A percentile compares a stretch with the other conserved stretches of the same genome.
Evolutionary conservation across 768 basidiomycete species (phyloP).

Genomic region (Boletus tylopilopsis): DNA sequence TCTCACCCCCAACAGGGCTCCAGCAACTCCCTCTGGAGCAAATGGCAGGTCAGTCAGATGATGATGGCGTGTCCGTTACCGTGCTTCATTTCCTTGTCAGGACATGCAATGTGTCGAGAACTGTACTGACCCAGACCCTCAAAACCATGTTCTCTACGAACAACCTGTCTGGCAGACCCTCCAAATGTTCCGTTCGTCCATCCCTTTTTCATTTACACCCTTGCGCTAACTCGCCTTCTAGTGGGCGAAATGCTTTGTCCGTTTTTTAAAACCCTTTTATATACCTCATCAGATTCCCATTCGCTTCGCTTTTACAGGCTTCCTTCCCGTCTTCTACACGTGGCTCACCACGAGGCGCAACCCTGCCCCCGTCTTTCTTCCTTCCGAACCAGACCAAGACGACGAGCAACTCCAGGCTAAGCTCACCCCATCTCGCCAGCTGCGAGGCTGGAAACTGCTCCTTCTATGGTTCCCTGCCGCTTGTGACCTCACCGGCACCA

Average conservation of each 20-base stretch:
- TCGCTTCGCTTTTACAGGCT: slow-evolving; percentile 48
- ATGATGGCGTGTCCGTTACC: not conserved
- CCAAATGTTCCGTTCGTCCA: slow-evolving; percentile 78
- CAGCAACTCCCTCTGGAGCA: slow-evolving; percentile 77
- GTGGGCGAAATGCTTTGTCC: slow-evolving; percentile 94
- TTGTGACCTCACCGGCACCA: slow-evolving; percentile 90
- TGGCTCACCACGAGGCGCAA: slow-evolving; percentile 50
- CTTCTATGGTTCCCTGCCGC: slow-evolving; percentile 85
- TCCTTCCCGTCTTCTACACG: slow-evolving; percentile 77
- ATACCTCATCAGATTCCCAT: slow-evolving; percentile 16
- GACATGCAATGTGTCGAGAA: slow-evolving; percentile 99
- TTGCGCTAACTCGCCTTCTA: slow-evolving; percentile 40
- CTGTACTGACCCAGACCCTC: slow-evolving; percentile 64
- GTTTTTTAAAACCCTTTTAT: slow-evolving; percentile 37
- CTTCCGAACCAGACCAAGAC: slow-evolving; percentile 47
- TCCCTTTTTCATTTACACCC: slow-evolving; percentile 12
- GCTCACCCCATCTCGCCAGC: slow-evolving; percentile 32
- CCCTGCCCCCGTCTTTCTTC: slow-evolving; percentile 50
- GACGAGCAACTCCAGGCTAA: slow-evolving; percentile 35
- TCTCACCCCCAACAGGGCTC: slow-evolving; percentile 49
- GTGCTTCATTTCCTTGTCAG: slow-evolving; percentile 31
- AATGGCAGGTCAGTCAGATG: slow-evolving; percentile 69
- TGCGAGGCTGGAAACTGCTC: slow-evolving; percentile 67
- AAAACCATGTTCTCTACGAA: slow-evolving; percentile 72
- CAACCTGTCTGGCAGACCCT: slow-evolving; percentile 94